phyloP scores from a whole-genome alignment of 1,284 basidiomycete genomes.

The Ustilago esculenta region DNA sequence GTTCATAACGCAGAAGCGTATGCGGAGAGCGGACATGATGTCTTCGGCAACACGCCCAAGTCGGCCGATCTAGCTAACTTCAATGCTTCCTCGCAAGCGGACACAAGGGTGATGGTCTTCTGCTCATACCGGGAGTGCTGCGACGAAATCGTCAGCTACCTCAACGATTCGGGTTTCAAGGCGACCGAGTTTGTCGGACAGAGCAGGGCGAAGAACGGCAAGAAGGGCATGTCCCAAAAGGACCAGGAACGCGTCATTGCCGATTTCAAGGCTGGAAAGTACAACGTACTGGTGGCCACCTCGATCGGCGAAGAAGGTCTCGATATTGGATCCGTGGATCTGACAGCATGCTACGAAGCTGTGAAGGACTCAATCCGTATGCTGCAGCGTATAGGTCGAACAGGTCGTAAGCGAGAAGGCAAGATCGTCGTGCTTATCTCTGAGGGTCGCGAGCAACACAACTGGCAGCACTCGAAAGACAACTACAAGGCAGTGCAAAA shows the following conservation, averaged over 20 bases:
- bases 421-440: conserved; percentile 91
- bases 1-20: conserved; percentile 75
- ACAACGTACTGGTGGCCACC: conserved; percentile 93
- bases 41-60: conserved; percentile 56
- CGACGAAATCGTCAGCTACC: conserved; percentile 80
- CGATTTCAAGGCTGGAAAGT: conserved; percentile 85
- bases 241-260: conserved; percentile 89
- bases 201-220: conserved; percentile 82
- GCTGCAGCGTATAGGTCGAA: conserved; percentile 95
- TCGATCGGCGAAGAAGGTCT: conserved; percentile 98
- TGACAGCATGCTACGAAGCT: conserved; percentile 95
- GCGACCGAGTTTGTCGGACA: conserved; percentile 93
- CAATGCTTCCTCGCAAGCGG: conserved; percentile 53
- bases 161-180: conserved; percentile 71
- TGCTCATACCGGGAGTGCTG: conserved; percentile 87
- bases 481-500: conserved; percentile 90
- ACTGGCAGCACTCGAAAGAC: conserved; percentile 88
- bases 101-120: conserved; percentile 93
- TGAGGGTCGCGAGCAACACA: conserved; percentile 87
- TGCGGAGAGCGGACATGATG: conserved; percentile 51
- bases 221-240: conserved; percentile 87
- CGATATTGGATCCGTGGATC: conserved; percentile 99
- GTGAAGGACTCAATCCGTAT: conserved; percentile 96
- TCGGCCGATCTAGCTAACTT: conserved; percentile 25
- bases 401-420: conserved; percentile 91